Percentiles rank a stretch among this genome's conserved stretches.
Conservation (phyloP, 2,329 filamentous ascomycete species). For the Didymella pinodella region DNA sequence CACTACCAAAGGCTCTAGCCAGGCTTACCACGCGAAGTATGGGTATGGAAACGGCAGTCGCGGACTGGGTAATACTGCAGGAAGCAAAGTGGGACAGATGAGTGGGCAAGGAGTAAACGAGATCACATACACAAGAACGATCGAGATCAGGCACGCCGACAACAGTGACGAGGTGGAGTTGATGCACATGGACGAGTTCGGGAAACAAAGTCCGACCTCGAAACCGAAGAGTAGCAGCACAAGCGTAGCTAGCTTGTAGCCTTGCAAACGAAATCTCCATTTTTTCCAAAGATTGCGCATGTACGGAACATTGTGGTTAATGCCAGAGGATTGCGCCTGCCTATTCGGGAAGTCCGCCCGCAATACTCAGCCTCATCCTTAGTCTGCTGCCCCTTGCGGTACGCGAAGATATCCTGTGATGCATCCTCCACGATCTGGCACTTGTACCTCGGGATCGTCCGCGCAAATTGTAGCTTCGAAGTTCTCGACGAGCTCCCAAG, state of each 20-base stretch:
- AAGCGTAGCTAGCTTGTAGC: slow-evolving; percentile 24
- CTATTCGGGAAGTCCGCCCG: background rate
- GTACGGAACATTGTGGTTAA: background rate
- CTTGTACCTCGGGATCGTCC: slow-evolving; percentile 33
- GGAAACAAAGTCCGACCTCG: slow-evolving; percentile 14
- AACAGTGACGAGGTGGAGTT: slow-evolving; percentile 20
- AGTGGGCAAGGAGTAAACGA: slow-evolving; percentile 11
- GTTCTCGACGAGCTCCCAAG: slow-evolving; percentile 41
- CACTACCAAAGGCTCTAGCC: slow-evolving; percentile 34
- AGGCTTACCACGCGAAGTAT: slow-evolving; percentile 17
- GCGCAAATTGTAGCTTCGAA: slow-evolving; percentile 36
- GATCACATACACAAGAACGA: slow-evolving; percentile 19
- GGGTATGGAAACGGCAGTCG: slow-evolving; percentile 12
- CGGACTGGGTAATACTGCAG: slow-evolving; percentile 7
- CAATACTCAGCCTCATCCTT: background rate
- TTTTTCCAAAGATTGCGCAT: background rate
- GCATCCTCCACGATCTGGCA: slow-evolving; percentile 35
- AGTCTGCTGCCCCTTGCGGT: background rate
- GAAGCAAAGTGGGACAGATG: slow-evolving; percentile 9
- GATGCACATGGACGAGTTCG: slow-evolving; percentile 24
- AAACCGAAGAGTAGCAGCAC: slow-evolving; percentile 21
- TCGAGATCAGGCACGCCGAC: slow-evolving; percentile 14
- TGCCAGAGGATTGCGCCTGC: background rate
- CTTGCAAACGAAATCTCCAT: background rate
- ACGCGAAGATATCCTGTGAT: slow-evolving; percentile 25